Evolutionary conservation across 1,284 basidiomycete genomes (phyloP).

Genomic region (Cryptococcus neoformans): DNA sequence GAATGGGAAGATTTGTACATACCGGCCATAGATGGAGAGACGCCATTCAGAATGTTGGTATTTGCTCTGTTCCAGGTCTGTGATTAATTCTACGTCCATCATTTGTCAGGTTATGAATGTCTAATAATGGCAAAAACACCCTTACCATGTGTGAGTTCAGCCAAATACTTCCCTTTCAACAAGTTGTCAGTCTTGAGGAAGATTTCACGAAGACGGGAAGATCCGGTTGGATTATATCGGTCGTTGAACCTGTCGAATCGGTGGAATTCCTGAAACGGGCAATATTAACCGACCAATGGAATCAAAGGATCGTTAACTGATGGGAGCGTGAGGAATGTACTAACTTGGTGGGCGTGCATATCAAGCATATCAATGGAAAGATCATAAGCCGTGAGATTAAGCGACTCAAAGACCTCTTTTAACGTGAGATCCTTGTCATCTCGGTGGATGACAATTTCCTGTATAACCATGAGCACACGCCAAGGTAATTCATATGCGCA

Average conservation of each 20-base stretch:
- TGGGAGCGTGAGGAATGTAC: background rate
- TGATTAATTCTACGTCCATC: conserved; percentile 74
- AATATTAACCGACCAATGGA: background rate
- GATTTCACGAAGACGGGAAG: conserved; percentile 91
- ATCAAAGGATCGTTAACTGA: background rate
- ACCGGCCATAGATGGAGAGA: conserved; percentile 87
- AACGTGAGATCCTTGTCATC: conserved; percentile 88
- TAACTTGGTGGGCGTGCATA: conserved; percentile 93
- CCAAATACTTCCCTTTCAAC: conserved; percentile 87
- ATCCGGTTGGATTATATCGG: conserved; percentile 59
- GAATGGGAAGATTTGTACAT: conserved; percentile 28
- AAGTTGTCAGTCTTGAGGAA: conserved; percentile 98
- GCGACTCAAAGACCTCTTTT: conserved; percentile 89
- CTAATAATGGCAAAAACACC: background rate
- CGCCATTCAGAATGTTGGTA: conserved; percentile 99
- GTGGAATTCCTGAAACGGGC: conserved; percentile 65
- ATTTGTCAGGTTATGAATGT: background rate
- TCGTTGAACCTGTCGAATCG: conserved; percentile 92
- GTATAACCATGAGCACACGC: background rate
- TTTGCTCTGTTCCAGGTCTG: conserved; percentile 95
- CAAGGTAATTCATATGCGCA: too few relatives aligned
- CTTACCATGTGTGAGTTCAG: conserved; percentile 86
- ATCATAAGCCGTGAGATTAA: conserved; percentile 95
- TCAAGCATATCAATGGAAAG: conserved; percentile 98
- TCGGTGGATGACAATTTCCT: conserved; percentile 96